Evolutionary conservation across 176 grass and related monocot species (phyloP).

Genomic region (Eragrostis nindensis): DNA sequence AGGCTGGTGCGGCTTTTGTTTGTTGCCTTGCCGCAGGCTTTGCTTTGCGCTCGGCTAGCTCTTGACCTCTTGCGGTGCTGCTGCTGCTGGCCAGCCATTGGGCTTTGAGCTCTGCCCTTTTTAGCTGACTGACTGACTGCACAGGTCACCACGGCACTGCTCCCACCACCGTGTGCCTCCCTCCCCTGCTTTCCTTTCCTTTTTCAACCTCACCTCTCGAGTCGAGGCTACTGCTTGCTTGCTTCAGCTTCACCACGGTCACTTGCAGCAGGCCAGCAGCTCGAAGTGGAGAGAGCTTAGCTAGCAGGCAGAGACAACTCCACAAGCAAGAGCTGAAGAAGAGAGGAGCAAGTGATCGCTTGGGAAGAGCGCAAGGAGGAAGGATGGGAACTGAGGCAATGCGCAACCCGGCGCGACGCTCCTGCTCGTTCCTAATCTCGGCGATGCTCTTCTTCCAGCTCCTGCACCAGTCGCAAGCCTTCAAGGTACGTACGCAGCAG

Average conservation of each 20-base stretch:
- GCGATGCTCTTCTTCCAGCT: conserved; percentile 42
- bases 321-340: too few relatives aligned
- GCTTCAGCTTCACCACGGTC: not conserved
- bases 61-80: conserved; percentile 16
- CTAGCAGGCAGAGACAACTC: not conserved
- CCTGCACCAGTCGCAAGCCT: conserved; percentile 36
- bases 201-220: conserved; percentile 12
- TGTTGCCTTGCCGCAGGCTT: conserved; percentile 31
- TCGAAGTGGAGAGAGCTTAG: not conserved
- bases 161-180: conserved; percentile 31
- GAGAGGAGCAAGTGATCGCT: too few relatives aligned
- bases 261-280: not conserved
- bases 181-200: not conserved
- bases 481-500: conserved; percentile 47
- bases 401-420: not conserved
- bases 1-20: not conserved
- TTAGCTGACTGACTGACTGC: not conserved
- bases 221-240: not conserved
- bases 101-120: conserved; percentile 12
- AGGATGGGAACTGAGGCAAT: not conserved
- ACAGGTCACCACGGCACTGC: not conserved
- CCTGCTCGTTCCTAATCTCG: not conserved
- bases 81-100: too few relatives aligned
- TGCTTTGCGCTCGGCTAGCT: not conserved
- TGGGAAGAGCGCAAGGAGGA: not conserved